phyloP scores from a whole-genome alignment of 1,139 yeast genomes.

The Eremothecium coryli region DNA sequence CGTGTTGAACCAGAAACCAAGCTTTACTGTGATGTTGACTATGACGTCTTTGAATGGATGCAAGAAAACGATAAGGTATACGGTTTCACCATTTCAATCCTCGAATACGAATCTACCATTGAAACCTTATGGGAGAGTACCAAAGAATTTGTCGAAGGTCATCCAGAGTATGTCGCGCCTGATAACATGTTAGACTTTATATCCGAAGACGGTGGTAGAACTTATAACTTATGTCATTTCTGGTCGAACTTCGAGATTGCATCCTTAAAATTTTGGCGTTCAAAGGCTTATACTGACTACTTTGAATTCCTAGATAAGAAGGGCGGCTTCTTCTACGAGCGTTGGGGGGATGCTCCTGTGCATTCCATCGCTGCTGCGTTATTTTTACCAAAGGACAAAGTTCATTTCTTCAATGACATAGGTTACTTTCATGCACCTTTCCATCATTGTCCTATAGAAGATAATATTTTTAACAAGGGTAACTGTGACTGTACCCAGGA shows the following conservation, averaged over 20 bases:
- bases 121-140: constrained; percentile 76
- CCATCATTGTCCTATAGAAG: constrained; percentile 58
- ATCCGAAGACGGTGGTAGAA: constrained; percentile 53
- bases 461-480: constrained; percentile 38
- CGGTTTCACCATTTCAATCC: constrained; percentile 74
- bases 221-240: constrained; percentile 75
- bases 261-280: constrained; percentile 63
- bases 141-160: constrained; percentile 50
- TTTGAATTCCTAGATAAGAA: constrained; percentile 64
- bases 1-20: constrained; percentile 84
- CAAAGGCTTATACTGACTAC: constrained; percentile 57
- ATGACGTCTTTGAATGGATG: constrained; percentile 79
- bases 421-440: constrained; percentile 51
- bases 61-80: constrained; percentile 62
- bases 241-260: constrained; percentile 87
- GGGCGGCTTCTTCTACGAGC: constrained; percentile 83
- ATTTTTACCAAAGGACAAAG: constrained; percentile 52
- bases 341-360: constrained; percentile 93
- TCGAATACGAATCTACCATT: constrained; percentile 73
- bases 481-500: constrained; percentile 59
- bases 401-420: constrained; percentile 71
- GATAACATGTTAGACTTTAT: constrained; percentile 66
- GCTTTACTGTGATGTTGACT: constrained; percentile 69
- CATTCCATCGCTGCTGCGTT: constrained; percentile 78
- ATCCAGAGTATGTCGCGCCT: constrained; percentile 56